Evolutionary conservation across 495 filamentous ascomycete genomes (phyloP).

Genomic region (Neurospora sp.): DNA sequence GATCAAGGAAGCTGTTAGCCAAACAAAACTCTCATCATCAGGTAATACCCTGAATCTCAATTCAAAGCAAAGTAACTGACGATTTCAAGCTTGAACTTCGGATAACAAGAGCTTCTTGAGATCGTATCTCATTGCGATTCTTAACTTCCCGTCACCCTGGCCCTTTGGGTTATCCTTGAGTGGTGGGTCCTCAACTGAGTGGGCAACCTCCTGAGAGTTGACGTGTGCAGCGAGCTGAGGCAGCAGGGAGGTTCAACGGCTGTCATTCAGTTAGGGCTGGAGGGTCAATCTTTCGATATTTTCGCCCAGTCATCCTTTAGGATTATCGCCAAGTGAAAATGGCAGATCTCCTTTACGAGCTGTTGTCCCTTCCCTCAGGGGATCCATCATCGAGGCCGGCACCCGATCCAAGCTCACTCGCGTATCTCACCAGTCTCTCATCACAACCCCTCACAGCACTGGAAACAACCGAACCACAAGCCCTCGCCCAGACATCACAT

Average conservation of each 20-base stretch:
- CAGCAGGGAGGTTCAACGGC: neutral
- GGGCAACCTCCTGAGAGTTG: neutral
- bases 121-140: neutral
- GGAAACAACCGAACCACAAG: slow-evolving; percentile 63
- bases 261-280: neutral
- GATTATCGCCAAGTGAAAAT: slow-evolving; percentile 8
- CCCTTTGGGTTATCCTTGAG: neutral
- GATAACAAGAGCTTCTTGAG: neutral
- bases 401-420: slow-evolving; percentile 62
- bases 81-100: neutral
- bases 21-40: neutral
- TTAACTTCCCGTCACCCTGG: neutral
- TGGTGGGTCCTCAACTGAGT: neutral
- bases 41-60: neutral
- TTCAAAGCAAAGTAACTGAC: neutral
- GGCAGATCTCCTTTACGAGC: slow-evolving; percentile 26
- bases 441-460: slow-evolving; percentile 69
- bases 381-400: slow-evolving; percentile 3
- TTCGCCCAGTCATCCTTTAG: neutral
- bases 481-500: slow-evolving; percentile 69
- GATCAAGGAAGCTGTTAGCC: neutral
- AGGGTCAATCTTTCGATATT: neutral
- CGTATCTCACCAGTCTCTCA: slow-evolving; percentile 72
- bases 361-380: slow-evolving; percentile 12
- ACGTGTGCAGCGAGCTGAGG: neutral